Evolutionary conservation across 306 rosid species (phyloP).

Genomic region (Dryas octopetala): DNA sequence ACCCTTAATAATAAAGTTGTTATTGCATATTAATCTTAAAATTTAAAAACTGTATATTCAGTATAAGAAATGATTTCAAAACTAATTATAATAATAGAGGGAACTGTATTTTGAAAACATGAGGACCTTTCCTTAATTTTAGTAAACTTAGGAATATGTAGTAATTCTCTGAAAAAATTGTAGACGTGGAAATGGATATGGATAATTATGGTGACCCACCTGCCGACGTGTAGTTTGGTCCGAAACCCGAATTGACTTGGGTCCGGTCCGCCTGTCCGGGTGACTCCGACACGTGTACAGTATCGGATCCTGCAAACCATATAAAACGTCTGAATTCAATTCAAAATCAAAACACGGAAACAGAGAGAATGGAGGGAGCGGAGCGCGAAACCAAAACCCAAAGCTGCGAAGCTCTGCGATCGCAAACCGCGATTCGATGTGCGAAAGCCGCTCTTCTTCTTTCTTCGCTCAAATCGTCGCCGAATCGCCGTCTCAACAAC

Average conservation of each 20-base stretch:
- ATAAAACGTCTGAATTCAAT: not conserved
- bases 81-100: no score
- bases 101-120: no score
- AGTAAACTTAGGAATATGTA: no score
- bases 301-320: not conserved
- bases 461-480: slow-evolving; percentile 37
- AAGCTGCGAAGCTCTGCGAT: slow-evolving; percentile 29
- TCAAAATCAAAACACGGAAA: not conserved
- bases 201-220: not conserved
- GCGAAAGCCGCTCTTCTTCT: slow-evolving; percentile 62
- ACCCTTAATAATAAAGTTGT: no score
- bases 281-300: not conserved
- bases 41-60: no score
- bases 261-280: no score
- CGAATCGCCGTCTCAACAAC: slow-evolving; percentile 15
- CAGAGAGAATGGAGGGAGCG: slow-evolving; percentile 1
- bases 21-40: no score
- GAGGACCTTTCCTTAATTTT: no score
- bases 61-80: no score
- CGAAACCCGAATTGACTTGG: not conserved
- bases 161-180: no score
- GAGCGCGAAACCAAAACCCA: slow-evolving; percentile 21
- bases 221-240: not conserved
- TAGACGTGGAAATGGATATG: not conserved
- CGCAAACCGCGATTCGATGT: slow-evolving; percentile 39